Evolutionary conservation across 768 basidiomycete species (phyloP).

Genomic region (Lactifluus subvellereus): DNA sequence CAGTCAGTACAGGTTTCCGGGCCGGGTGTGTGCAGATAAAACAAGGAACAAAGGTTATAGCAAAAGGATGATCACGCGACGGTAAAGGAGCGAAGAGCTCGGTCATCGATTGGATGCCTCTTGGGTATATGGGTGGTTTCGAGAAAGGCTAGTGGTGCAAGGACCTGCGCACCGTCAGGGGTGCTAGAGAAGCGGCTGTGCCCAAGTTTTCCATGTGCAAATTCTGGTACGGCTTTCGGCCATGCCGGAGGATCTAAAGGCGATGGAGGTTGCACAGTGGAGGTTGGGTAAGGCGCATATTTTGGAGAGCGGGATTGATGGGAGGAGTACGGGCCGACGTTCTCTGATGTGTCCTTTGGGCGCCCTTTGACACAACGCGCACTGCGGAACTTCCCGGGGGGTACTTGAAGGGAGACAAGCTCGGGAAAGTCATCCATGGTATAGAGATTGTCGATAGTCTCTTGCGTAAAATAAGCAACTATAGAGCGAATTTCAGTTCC

Average conservation of each 20-base stretch:
- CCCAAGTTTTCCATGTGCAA: constrained; percentile 19
- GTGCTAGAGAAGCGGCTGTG: constrained; percentile 20
- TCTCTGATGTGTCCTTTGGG: constrained; percentile 15
- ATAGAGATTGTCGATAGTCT: constrained; percentile 29
- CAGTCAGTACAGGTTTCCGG: constrained; percentile 16
- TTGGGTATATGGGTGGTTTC: constrained; percentile 52
- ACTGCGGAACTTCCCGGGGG: constrained; percentile 32
- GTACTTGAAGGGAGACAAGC: constrained; percentile 30
- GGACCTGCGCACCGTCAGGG: constrained; percentile 27
- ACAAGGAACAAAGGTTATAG: background rate
- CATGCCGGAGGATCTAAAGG: constrained; percentile 21
- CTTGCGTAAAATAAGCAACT: constrained; percentile 38
- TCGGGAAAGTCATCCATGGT: constrained; percentile 33
- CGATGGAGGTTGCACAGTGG: constrained; percentile 12
- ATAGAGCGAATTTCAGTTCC: constrained; percentile 3
- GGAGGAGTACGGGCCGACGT: constrained; percentile 12
- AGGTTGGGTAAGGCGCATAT: constrained; percentile 18
- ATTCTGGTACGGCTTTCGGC: constrained; percentile 20
- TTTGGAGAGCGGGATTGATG: constrained; percentile 16
- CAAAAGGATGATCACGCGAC: constrained; percentile 25
- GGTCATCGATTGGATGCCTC: constrained; percentile 67
- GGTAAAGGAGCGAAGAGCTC: constrained; percentile 56
- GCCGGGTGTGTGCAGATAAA: constrained; percentile 16
- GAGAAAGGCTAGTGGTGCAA: constrained; percentile 62
- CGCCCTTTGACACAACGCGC: constrained; percentile 31